Percentiles rank a stretch among this genome's conserved stretches.
Evolutionary conservation across 2,329 filamentous ascomycete genomes (phyloP).

Genomic region (Trichoderma aggressivum): DNA sequence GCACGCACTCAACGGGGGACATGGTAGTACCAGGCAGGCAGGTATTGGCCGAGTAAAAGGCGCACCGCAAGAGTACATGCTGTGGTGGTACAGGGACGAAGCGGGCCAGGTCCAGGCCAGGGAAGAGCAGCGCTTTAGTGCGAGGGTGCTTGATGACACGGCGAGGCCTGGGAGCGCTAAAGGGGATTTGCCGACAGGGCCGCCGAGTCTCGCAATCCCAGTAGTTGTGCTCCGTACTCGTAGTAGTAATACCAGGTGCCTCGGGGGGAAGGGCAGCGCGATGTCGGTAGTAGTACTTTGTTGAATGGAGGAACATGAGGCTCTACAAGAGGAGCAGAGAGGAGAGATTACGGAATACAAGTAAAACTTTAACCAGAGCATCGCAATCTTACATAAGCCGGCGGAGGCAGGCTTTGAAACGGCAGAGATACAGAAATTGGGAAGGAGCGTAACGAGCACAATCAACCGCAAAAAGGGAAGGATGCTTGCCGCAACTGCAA

Average conservation of each 20-base stretch:
- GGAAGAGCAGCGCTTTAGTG: neutral
- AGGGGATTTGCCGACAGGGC: conserved; percentile 7
- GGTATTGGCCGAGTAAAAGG: neutral
- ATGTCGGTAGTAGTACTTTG: neutral
- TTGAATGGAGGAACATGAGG: neutral
- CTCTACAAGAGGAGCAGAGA: neutral
- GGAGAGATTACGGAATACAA: neutral
- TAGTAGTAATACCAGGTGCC: neutral
- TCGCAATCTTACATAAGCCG: neutral
- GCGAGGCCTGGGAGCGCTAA: neutral
- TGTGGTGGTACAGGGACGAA: neutral
- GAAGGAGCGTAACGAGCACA: neutral
- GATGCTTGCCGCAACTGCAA: neutral
- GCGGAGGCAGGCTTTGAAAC: neutral
- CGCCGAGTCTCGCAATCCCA: neutral
- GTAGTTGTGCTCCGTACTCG: too few species aligned
- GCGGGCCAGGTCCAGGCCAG: neutral
- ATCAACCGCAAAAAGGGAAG: neutral
- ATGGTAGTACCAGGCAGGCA: neutral
- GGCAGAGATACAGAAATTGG: neutral
- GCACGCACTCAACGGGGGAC: conserved; percentile 9
- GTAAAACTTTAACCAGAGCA: neutral
- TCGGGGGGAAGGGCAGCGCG: neutral
- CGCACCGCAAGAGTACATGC: neutral
- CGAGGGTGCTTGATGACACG: neutral